phyloP scores from a whole-genome alignment of 2,329 filamentous ascomycete genomes.

The Penicillium sp. region DNA sequence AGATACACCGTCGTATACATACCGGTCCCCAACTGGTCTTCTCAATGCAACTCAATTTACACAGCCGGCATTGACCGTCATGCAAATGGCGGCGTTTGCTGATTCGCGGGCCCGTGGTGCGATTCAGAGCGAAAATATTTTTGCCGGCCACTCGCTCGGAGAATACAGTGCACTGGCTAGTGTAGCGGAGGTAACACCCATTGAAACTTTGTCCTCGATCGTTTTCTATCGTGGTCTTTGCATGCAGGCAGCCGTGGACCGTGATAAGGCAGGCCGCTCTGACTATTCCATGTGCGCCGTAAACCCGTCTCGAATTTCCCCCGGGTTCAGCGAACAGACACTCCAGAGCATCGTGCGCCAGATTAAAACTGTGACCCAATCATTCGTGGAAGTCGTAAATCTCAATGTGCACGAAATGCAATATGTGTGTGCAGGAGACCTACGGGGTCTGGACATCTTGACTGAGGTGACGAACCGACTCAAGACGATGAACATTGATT shows the following conservation, averaged over 20 bases:
- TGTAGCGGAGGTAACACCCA: constrained; percentile 97
- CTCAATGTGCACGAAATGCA: constrained; percentile 72
- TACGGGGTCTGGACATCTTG: constrained; percentile 18
- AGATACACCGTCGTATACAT: constrained; percentile 90
- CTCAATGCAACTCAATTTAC: constrained; percentile 98
- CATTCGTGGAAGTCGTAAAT: constrained; percentile 98
- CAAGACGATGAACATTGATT: background rate
- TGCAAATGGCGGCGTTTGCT: constrained; percentile 99
- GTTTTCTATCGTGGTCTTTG: constrained; percentile 98
- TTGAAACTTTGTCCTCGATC: constrained; percentile 93
- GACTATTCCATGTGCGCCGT: constrained; percentile 99
- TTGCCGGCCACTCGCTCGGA: constrained; percentile 94
- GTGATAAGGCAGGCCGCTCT: constrained; percentile 83
- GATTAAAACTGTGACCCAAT: constrained; percentile 86
- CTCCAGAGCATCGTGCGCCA: constrained; percentile 84
- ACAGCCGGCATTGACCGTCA: constrained; percentile 90
- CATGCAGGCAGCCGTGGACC: constrained; percentile 98
- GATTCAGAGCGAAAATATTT: constrained; percentile 91
- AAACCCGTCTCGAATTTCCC: constrained; percentile 99
- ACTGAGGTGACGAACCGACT: background rate
- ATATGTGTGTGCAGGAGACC: constrained; percentile 64
- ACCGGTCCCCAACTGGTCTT: constrained; percentile 88
- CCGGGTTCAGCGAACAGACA: constrained; percentile 48
- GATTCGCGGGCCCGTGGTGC: constrained; percentile 97
- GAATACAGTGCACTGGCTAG: constrained; percentile 97